Base-by-base conservation (phyloP, 306 rosid species). In the Pachyrhizus erosus region DNA sequence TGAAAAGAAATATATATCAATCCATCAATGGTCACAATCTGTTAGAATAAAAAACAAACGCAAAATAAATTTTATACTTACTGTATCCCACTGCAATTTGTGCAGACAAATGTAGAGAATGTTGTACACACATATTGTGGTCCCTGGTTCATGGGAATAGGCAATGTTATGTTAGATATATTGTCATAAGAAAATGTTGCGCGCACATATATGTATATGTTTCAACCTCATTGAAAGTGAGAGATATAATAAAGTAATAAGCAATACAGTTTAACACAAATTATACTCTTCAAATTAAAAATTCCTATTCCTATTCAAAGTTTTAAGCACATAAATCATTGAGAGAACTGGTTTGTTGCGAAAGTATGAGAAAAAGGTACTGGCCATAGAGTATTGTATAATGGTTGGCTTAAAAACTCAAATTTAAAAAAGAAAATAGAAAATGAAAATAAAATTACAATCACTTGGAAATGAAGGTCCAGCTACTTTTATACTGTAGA, bases 21-120 rank as follows among this genome's bases (percentile, higher is more conserved):
- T 70, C 55, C 27, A 11, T 15, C 40, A 43, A 14, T 13, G 9
- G 23, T 29, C 5, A 60, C 51, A 75, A 69, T 64, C 7, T 66
- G 64, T 70, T 51, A 14, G 6, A 7, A 75, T 74, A 48, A 34
- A 10, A 18, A 76, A 51, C 2, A 48, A 26, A n/a, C 4, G 2
- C 7, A 60, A 58, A 29, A 33, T 13, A 24, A 42, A 27, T 45
- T 49, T 14, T 18, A 73, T 75, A 55, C 97, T 86, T 87, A 96
- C 99, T 96, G 99, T 71, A 96, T 89, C 40, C 99, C 99, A 80
- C 99, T 96, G 89, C 99, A 96, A 72, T 84, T 93, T 83, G 94
- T 93, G 86, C 99, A 93, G 60, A 93, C 89, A 69, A 92, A 96
- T 49, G 98, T 93, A 54, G 83, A 84, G 89, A 96, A 93, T 74